These are phyloP conservation scores for Rhizopogon vinicolor DNA, from an alignment of 768 basidiomycete genomes.

Conservation along the genomic window DNA sequence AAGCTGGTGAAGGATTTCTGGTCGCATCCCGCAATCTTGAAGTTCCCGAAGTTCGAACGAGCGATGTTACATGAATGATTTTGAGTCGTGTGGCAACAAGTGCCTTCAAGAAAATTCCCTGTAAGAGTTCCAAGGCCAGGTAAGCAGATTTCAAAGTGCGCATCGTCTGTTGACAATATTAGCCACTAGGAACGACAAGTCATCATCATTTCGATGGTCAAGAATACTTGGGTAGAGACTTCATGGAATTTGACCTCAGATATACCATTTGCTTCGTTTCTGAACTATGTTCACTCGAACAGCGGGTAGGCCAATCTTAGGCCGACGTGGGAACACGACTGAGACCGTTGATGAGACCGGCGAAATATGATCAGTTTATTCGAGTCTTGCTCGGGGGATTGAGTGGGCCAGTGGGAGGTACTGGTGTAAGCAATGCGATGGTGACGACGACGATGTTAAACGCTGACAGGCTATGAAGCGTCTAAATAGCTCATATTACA, in stretches of 20 bases:
- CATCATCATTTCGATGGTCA: constrained; percentile 36
- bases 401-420: constrained; percentile 13
- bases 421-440: constrained; percentile 5
- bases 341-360: too few relatives aligned
- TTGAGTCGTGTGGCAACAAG: constrained; percentile 41
- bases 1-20: constrained; percentile 64
- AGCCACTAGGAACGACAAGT: constrained; percentile 30
- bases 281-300: constrained; percentile 50
- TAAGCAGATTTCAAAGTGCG: not conserved
- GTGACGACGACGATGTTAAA: constrained; percentile 18
- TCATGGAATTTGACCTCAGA: constrained; percentile 22
- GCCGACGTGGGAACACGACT: too few relatives aligned
- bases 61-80: constrained; percentile 51
- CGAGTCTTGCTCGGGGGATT: too few relatives aligned
- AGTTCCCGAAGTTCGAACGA: constrained; percentile 47
- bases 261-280: constrained; percentile 39
- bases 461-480: constrained; percentile 36
- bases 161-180: not conserved
- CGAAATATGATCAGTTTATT: too few relatives aligned
- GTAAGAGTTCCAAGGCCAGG: too few relatives aligned
- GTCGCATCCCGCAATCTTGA: constrained; percentile 55
- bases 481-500: too few relatives aligned
- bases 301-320: constrained; percentile 22
- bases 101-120: constrained; percentile 36
- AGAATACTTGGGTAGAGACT: constrained; percentile 24